Conservation (phyloP, 129 eudicot genomes). For the Daucus carota region DH1_v3.0 NC_030381.2:35053001-35053500, state of each 20-base stretch:
- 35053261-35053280: neutral
- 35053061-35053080: neutral
- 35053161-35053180: neutral
- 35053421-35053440: no score
- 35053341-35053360: no score
- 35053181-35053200: neutral
- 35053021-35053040: neutral
- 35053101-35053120: slow-evolving; percentile 1
- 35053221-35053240: neutral
- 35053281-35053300: neutral
- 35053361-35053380: no score
- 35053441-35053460: no score
- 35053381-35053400: no score
- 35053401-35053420: no score
- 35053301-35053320: neutral
- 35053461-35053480: neutral
- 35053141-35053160: neutral
- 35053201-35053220: neutral
- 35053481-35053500: neutral
- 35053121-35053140: neutral
- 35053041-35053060: neutral
- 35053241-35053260: neutral
- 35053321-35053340: no score
- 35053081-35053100: neutral
- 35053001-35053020: neutral